Percentiles rank a stretch among this genome's conserved stretches.
These are phyloP conservation scores for Neonectria ditissima DNA, from an alignment of 2,329 filamentous ascomycete genomes.

Conservation along the genomic window DNA sequence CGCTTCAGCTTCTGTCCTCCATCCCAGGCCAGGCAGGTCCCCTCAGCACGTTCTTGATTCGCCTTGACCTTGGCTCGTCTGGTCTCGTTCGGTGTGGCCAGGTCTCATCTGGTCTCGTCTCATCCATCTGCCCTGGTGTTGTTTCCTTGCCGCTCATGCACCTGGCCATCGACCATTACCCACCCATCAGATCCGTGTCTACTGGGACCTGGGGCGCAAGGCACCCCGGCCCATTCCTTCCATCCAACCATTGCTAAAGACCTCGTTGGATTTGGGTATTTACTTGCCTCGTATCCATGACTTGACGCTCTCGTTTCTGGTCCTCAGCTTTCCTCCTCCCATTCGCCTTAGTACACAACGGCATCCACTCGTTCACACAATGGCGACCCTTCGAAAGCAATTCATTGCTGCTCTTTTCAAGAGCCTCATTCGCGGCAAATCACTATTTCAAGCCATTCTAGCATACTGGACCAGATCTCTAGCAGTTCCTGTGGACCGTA, in stretches of 20 bases:
- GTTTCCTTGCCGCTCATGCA: slow-evolving; percentile 19
- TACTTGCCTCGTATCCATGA: slow-evolving; percentile 42
- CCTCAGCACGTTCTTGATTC: slow-evolving; percentile 3
- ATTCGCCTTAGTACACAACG: slow-evolving; percentile 50
- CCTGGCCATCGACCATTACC: slow-evolving; percentile 24
- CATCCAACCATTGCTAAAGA: slow-evolving; percentile 21
- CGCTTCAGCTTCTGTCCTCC: slow-evolving; percentile 26
- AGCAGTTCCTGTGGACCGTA: slow-evolving; percentile 45
- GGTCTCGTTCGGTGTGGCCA: slow-evolving; percentile 23
- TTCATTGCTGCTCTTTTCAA: slow-evolving; percentile 67
- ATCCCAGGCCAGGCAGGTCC: slow-evolving; percentile 8
- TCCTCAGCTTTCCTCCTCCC: slow-evolving; percentile 24
- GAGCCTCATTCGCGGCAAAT: slow-evolving; percentile 70
- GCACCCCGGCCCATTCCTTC: slow-evolving; percentile 35
- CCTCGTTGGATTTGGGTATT: slow-evolving; percentile 39
- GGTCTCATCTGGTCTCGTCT: slow-evolving; percentile 31
- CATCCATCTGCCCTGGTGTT: slow-evolving; percentile 30
- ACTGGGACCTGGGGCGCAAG: slow-evolving; percentile 40
- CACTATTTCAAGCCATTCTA: slow-evolving; percentile 68
- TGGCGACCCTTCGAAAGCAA: slow-evolving; percentile 67
- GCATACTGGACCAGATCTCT: slow-evolving; percentile 64
- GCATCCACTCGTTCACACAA: slow-evolving; percentile 67
- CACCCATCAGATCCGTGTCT: slow-evolving; percentile 38
- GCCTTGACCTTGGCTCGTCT: background rate
- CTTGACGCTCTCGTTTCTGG: slow-evolving; percentile 10